Evolutionary conservation across 345 rosid genomes (phyloP), one percentile per base, ranked within the genome.

Genomic region (Ailanthus altissimus): DNA sequence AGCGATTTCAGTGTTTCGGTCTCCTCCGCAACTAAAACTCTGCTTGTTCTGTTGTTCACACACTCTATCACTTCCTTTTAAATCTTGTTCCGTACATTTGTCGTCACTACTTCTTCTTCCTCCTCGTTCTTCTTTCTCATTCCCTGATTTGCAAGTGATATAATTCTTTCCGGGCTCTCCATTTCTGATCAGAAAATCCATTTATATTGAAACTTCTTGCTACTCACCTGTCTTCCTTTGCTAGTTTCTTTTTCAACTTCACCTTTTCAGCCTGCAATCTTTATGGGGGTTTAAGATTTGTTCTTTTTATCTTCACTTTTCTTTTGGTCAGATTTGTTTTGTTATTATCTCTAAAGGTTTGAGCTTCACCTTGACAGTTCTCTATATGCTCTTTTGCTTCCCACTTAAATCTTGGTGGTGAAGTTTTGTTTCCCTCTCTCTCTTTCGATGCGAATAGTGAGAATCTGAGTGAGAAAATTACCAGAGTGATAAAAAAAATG

Each of bases 1-100:
- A 79, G 88, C 77, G 75, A 77, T 53, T 80, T 77, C 83, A 82
- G 89, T 76, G 86, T 80, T 81, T 70, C 46, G 46, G 56, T 58
- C 76, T 68, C 42, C 77, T 71, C 70, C 68, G 43, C 77, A 70
- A 71, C 78, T 73, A 72, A 64, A 79, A 71, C 77, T 71, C 86
- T 75, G 62, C 53, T 47, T 51, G 76, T n/a, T n/a, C n/a, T n/a
- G n/a, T n/a, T n/a, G n/a, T 60, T 72, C 11, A 6, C 6, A 3
- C 38, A 2, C 77, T 46, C 68, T 10, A n/a, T 9, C 7, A 7
- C 28, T 79, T 60, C 58, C 62, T 16, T 54, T 67, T 25, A 2
- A 6, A 26, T 40, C 70, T 36, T 9, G 23, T 43, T 32, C 65
- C 63, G 47, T 47, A 75, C 69, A 50, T 28, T 7, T 64, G 49